These are phyloP conservation scores for Boletellus sp. DNA, from an alignment of 1,284 basidiomycete genomes.

Conservation along the genomic window DNA sequence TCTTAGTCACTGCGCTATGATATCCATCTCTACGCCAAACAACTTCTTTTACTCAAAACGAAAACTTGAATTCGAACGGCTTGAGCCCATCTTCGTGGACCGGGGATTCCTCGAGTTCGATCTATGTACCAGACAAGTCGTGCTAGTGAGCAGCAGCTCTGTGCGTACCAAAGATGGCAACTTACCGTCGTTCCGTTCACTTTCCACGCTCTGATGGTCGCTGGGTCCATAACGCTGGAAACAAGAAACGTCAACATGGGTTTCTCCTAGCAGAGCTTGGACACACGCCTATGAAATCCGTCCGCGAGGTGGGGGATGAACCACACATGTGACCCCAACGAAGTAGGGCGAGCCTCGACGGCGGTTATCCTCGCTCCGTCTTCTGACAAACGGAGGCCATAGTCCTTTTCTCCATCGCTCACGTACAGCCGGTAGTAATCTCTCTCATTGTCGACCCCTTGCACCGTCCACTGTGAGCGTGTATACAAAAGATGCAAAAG, in stretches of 20 bases:
- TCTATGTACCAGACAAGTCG: not conserved
- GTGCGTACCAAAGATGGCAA: not conserved
- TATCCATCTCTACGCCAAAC: not conserved
- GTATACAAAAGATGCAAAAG: too few species aligned
- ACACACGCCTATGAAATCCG: not conserved
- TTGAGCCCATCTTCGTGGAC: not conserved
- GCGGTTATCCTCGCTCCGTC: slow-evolving; percentile 1
- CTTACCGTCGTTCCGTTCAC: not conserved
- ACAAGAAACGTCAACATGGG: not conserved
- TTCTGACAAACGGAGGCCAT: not conserved
- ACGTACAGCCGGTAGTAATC: slow-evolving; percentile 6
- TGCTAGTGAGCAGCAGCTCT: not conserved
- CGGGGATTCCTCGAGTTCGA: slow-evolving; percentile 2
- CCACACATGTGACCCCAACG: slow-evolving; percentile 4
- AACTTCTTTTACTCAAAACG: not conserved
- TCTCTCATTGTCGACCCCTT: slow-evolving; percentile 3
- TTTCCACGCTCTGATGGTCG: not conserved
- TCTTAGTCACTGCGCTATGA: too few species aligned
- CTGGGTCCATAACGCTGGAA: not conserved
- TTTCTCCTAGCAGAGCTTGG: not conserved
- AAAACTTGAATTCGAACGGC: slow-evolving; percentile 6
- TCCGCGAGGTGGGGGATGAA: not conserved
- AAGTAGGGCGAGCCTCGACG: not conserved
- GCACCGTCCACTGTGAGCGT: slow-evolving; percentile 4
- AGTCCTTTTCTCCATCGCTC: not conserved